Conservation (phyloP, 2,329 filamentous ascomycete species). For the Curvularia eragrostidis region DNA sequence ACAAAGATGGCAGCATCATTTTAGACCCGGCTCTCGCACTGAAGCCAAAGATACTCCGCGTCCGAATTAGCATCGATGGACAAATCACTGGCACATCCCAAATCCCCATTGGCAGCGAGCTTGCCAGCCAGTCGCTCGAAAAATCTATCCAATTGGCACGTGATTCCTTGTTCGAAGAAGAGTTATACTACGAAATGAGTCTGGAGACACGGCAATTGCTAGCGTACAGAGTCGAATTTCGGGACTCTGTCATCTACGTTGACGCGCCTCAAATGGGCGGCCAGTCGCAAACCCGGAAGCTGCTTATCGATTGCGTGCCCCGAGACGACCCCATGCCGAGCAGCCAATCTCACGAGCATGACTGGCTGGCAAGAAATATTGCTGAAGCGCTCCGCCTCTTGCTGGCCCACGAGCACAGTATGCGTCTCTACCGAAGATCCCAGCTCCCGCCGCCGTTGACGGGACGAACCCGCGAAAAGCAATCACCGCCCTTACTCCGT, state of each 20-base stretch:
- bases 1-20: slow-evolving; percentile 74
- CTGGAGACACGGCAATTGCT: slow-evolving; percentile 78
- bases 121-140: slow-evolving; percentile 65
- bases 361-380: slow-evolving; percentile 68
- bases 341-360: slow-evolving; percentile 35
- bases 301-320: slow-evolving; percentile 72
- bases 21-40: slow-evolving; percentile 71
- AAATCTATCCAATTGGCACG: slow-evolving; percentile 75
- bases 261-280: slow-evolving; percentile 27
- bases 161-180: slow-evolving; percentile 81
- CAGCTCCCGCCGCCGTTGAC: slow-evolving; percentile 66
- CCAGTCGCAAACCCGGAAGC: slow-evolving; percentile 59
- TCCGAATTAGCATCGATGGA: slow-evolving; percentile 68
- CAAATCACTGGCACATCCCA: slow-evolving; percentile 64
- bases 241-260: slow-evolving; percentile 54
- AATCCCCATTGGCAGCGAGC: slow-evolving; percentile 35
- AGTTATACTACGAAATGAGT: slow-evolving; percentile 88
- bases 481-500: slow-evolving; percentile 65
- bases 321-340: slow-evolving; percentile 56
- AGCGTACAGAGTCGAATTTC: slow-evolving; percentile 71
- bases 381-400: slow-evolving; percentile 75
- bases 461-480: slow-evolving; percentile 57
- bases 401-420: slow-evolving; percentile 78
- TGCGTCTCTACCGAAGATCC: slow-evolving; percentile 73
- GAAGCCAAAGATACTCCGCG: slow-evolving; percentile 67